Percentiles rank a stretch among this genome's conserved stretches.
phyloP scores from a whole-genome alignment of 305 asterid genomes.

The Fraxinus sp. region DNA sequence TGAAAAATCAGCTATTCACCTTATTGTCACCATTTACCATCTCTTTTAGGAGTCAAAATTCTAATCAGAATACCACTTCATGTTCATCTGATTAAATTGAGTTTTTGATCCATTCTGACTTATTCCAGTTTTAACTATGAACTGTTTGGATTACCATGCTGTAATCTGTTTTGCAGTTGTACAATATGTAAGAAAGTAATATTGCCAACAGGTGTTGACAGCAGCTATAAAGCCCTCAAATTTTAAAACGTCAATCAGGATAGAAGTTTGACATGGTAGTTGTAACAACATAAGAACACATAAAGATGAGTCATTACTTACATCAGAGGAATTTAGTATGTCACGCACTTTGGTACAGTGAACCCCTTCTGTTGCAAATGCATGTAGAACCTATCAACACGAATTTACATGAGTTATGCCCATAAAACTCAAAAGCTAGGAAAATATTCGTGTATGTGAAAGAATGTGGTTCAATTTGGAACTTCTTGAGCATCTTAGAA shows the following conservation, averaged over 20 bases:
- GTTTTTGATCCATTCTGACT: neutral
- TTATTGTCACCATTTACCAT: neutral
- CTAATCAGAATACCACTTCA: neutral
- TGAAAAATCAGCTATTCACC: neutral
- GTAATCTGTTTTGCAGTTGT: neutral
- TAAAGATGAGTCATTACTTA: slow-evolving; percentile 45
- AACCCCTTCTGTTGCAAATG: slow-evolving; percentile 97
- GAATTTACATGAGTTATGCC: slow-evolving; percentile 13
- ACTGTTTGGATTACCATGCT: neutral
- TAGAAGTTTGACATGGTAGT: neutral
- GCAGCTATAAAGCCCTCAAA: neutral
- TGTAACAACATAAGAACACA: slow-evolving; percentile 16
- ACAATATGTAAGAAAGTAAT: neutral
- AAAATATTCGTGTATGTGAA: neutral
- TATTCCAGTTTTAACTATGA: neutral
- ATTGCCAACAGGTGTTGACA: neutral
- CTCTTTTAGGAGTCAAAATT: neutral
- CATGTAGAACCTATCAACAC: slow-evolving; percentile 76
- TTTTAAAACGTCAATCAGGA: neutral
- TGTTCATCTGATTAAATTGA: neutral
- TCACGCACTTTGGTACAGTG: slow-evolving; percentile 86
- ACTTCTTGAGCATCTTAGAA: slow-evolving; percentile 12
- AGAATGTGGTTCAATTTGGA: neutral
- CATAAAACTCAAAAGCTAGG: neutral
- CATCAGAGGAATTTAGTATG: slow-evolving; percentile 76